Percentiles rank a stretch among this genome's conserved stretches.
phyloP scores from a whole-genome alignment of 2,329 filamentous ascomycete genomes.

The Sporothrix phasma region DNA sequence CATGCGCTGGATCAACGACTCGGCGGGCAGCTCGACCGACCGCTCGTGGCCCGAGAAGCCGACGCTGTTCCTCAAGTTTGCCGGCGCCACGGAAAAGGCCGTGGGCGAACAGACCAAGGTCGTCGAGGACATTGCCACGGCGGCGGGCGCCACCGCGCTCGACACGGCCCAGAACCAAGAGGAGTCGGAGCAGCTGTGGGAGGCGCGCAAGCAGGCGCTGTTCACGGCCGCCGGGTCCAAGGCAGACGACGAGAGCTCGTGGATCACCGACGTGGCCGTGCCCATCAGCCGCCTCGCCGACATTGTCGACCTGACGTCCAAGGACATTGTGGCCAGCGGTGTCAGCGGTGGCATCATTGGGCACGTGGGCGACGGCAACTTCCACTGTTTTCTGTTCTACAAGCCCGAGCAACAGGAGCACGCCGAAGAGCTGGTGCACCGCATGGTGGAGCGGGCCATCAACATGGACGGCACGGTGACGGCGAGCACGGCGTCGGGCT shows the following conservation, averaged over 20 bases:
- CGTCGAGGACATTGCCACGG: slow-evolving; percentile 53
- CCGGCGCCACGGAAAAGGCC: slow-evolving; percentile 50
- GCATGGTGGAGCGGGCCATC: slow-evolving; percentile 78
- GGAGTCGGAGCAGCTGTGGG: slow-evolving; percentile 72
- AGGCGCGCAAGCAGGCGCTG: slow-evolving; percentile 71
- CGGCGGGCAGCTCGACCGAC: slow-evolving; percentile 50
- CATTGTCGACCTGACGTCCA: slow-evolving; percentile 69
- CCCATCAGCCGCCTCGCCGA: slow-evolving; percentile 64
- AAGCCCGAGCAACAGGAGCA: slow-evolving; percentile 56
- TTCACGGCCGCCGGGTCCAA: slow-evolving; percentile 67
- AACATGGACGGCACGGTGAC: slow-evolving; percentile 80
- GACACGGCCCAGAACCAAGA: slow-evolving; percentile 60
- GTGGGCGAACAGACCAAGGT: slow-evolving; percentile 71
- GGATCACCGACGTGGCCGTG: slow-evolving; percentile 81
- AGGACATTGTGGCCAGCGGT: slow-evolving; percentile 56
- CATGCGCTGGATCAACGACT: slow-evolving; percentile 58
- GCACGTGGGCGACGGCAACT: slow-evolving; percentile 62
- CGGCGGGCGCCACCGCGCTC: slow-evolving; percentile 55
- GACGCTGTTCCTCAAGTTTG: slow-evolving; percentile 78
- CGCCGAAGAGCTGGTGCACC: slow-evolving; percentile 63
- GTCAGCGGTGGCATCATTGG: slow-evolving; percentile 66
- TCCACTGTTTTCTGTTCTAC: slow-evolving; percentile 50
- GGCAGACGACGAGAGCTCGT: slow-evolving; percentile 58
- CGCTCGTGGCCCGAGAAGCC: slow-evolving; percentile 61
- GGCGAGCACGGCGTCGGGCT: slow-evolving; percentile 74